phyloP scores from a whole-genome alignment of 441 rosid species.

The Syzygium malaccense region DNA sequence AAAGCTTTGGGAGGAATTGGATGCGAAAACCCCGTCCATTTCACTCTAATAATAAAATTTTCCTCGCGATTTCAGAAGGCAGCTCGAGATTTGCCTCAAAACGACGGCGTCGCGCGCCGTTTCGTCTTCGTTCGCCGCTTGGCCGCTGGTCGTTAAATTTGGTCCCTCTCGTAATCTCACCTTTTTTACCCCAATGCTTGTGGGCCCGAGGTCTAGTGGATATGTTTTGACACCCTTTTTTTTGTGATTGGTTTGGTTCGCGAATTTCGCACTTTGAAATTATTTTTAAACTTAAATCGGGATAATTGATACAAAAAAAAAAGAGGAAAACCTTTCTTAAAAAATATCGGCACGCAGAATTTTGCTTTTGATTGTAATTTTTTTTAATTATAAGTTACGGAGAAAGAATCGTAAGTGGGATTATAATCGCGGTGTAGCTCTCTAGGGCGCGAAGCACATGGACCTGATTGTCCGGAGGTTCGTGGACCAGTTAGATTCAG shows the following conservation, averaged over 20 bases:
- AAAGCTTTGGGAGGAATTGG: not conserved
- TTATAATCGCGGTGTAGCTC: not conserved
- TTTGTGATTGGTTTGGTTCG: too few relatives aligned
- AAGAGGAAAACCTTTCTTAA: not conserved
- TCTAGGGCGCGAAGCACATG: not conserved
- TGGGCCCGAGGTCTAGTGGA: not conserved
- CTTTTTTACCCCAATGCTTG: too few relatives aligned
- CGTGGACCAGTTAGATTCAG: rapidly evolving
- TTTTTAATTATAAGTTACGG: not conserved
- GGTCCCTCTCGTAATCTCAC: not conserved
- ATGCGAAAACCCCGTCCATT: not conserved
- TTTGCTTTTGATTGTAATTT: rapidly evolving
- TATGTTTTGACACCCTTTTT: not conserved
- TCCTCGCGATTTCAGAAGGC: not conserved
- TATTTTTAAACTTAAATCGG: not conserved
- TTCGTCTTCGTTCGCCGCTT: not conserved
- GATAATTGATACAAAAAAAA: not conserved
- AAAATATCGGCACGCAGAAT: rapidly evolving
- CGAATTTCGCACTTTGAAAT: not conserved
- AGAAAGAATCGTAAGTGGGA: not conserved
- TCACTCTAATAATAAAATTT: not conserved
- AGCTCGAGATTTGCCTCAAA: not conserved
- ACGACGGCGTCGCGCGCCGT: not conserved
- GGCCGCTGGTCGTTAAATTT: not conserved
- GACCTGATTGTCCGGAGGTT: too few relatives aligned